These are phyloP conservation scores for Waitea zeae DNA, from an alignment of 1,284 basidiomycete genomes.

Conservation along the genomic window DNA sequence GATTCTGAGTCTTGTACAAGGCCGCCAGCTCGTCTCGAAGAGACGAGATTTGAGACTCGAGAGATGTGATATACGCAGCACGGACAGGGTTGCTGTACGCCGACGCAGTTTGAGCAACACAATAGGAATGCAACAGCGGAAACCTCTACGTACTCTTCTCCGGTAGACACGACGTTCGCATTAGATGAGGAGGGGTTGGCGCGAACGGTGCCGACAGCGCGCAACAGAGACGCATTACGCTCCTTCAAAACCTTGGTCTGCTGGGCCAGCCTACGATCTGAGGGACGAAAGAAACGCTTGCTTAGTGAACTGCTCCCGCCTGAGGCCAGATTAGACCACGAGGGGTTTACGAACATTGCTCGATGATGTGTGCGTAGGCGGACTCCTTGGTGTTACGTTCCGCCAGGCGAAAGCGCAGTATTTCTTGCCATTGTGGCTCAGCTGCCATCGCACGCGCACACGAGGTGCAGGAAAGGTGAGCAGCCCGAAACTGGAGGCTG, in stretches of 20 bases:
- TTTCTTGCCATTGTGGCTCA: constrained; percentile 69
- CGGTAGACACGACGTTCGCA: constrained; percentile 42
- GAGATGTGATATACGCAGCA: constrained; percentile 74
- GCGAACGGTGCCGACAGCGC: constrained; percentile 58
- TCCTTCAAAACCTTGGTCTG: constrained; percentile 81
- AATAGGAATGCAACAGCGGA: constrained; percentile 8
- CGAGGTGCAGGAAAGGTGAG: neutral
- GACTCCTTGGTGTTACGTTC: constrained; percentile 63
- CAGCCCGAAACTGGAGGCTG: too few species aligned
- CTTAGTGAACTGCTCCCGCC: constrained; percentile 10
- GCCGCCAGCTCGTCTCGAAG: constrained; percentile 82
- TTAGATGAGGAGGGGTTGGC: constrained; percentile 46
- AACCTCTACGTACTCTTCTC: constrained; percentile 44
- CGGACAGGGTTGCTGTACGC: constrained; percentile 61
- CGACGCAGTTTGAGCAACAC: constrained; percentile 7
- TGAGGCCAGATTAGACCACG: constrained; percentile 5
- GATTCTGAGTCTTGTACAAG: constrained; percentile 91
- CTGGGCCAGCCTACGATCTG: constrained; percentile 79
- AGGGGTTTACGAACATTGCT: constrained; percentile 51
- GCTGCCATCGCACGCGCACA: constrained; percentile 28
- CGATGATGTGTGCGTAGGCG: constrained; percentile 69
- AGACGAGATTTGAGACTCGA: constrained; percentile 85
- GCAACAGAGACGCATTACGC: constrained; percentile 71
- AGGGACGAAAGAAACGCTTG: constrained; percentile 11
- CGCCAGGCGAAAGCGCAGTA: constrained; percentile 55